A percentile compares a stretch with the other conserved stretches of the same genome.
phyloP scores from a whole-genome alignment of 805 yeast genomes.

The Suhomyces vadensis region DNA sequence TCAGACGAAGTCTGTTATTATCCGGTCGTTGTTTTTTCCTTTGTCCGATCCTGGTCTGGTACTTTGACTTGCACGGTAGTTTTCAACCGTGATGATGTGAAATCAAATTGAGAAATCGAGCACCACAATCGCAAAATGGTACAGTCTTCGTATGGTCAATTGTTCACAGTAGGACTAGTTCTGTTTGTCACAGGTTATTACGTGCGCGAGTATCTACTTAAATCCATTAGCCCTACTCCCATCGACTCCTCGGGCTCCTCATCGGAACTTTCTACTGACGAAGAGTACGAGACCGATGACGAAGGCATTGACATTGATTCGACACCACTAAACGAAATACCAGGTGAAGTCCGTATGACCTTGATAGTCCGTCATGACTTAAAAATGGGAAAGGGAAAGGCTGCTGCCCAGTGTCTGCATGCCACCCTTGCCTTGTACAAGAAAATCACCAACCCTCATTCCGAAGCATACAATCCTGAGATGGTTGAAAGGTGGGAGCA shows the following conservation, averaged over 20 bases:
- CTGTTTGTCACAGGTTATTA: constrained; percentile 41
- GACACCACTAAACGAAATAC: constrained; percentile 57
- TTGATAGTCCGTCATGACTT: constrained; percentile 85
- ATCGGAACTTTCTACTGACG: constrained; percentile 32
- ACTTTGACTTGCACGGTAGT: no score
- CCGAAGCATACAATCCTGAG: constrained; percentile 58
- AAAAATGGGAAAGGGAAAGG: constrained; percentile 91
- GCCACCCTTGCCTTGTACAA: constrained; percentile 93
- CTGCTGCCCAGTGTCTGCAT: constrained; percentile 97
- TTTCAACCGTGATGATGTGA: no score
- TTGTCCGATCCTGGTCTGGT: no score
- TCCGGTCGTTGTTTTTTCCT: no score
- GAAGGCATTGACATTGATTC: constrained; percentile 61
- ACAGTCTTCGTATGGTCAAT: constrained; percentile 16
- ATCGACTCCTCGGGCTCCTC: constrained; percentile 14
- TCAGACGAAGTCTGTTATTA: no score
- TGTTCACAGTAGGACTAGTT: constrained; percentile 33
- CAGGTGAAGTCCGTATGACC: constrained; percentile 86
- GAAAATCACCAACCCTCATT: constrained; percentile 53
- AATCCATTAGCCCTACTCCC: constrained; percentile 15
- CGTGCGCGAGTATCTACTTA: constrained; percentile 18
- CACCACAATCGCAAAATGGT: constrained; percentile 5
- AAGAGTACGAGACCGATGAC: constrained; percentile 49
- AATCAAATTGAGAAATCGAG: neutral
- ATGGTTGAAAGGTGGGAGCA: constrained; percentile 75